Base-by-base conservation (phyloP, 768 basidiomycete genomes). In the Termitomyces heimii region DNA sequence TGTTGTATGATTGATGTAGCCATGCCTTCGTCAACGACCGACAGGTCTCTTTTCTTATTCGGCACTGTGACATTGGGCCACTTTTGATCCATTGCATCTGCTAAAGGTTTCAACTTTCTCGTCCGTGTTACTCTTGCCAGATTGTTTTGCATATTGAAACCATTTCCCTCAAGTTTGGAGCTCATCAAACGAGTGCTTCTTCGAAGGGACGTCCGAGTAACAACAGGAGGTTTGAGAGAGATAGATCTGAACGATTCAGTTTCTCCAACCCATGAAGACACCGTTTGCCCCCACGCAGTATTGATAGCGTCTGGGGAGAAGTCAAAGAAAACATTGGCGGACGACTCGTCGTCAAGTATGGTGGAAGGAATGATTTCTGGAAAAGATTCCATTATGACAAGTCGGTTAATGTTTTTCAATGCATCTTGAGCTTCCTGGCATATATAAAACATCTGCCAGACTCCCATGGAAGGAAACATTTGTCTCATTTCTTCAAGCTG, bases 401-500 rank as follows among this genome's bases (percentile, higher is more conserved):
- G 24, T 1, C 14, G 18, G 5, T 12, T 5, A 2, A 56, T 43
- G 9, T 22, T 5, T 13, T 50, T 39, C 29, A 56, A 13, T 2
- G 13, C 22, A 16, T 42, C 39, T 39, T 57, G 29, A 18, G 48
- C 39, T 31, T 51, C 40, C 13, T 16, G 31, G 12, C 20, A n/a
- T 9, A 24, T 6, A 14, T 53, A 57, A 18, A 53, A 47, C 26
- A 53, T 47, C 32, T 57, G 50, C 56, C 56, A 57, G 2, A 53
- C 24, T 1, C 43, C 56, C 39, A 57, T 48, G 1, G 7, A 5
- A 5, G 56, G 50, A 50, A 47, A 57, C n/a, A 22, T 44, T 3
- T 46, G 5, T 1, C 24, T 28, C 26, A 32, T 18, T 12, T 57
- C 39, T 10, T 26, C 51, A 2, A 52, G 28, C 1, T 46, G 16